These are phyloP conservation scores for Pichia kudriavzevii DNA, from an alignment of 1,139 yeast species.

Conservation along the genomic window DNA sequence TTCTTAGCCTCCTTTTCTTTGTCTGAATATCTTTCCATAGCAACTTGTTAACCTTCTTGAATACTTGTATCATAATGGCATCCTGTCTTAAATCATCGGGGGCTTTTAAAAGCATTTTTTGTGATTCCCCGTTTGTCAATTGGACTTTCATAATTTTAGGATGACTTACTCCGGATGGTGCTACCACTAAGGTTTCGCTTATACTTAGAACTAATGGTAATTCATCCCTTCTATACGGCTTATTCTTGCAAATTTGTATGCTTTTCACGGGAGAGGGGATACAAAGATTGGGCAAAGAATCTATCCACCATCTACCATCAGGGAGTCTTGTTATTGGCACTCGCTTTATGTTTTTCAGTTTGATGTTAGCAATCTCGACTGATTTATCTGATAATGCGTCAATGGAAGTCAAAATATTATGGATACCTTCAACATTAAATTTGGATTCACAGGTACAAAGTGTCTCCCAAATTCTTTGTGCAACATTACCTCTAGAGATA, in stretches of 20 bases:
- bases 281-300: constrained; percentile 33
- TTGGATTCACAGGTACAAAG: constrained; percentile 15
- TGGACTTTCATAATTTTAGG: constrained; percentile 66
- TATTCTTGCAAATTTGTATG: constrained; percentile 36
- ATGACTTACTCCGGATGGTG: constrained; percentile 75
- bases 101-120: constrained; percentile 64
- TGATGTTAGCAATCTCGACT: constrained; percentile 44
- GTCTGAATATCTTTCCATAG: constrained; percentile 52
- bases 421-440: constrained; percentile 14
- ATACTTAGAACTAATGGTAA: constrained; percentile 44
- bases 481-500: constrained; percentile 44
- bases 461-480: constrained; percentile 37
- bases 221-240: constrained; percentile 34
- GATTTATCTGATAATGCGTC: constrained; percentile 44
- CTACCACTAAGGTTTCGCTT: constrained; percentile 43
- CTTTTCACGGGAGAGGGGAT: constrained; percentile 68
- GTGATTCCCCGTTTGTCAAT: constrained; percentile 50
- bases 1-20: constrained; percentile 45
- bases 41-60: constrained; percentile 74
- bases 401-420: constrained; percentile 34
- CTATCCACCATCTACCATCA: constrained; percentile 52
- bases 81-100: constrained; percentile 93
- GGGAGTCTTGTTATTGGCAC: constrained; percentile 15
- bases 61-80: constrained; percentile 96
- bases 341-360: constrained; percentile 30